These are phyloP conservation scores for Geotrichum histeridarum DNA, from an alignment of 1,139 yeast species.

Conservation along the genomic window DNA sequence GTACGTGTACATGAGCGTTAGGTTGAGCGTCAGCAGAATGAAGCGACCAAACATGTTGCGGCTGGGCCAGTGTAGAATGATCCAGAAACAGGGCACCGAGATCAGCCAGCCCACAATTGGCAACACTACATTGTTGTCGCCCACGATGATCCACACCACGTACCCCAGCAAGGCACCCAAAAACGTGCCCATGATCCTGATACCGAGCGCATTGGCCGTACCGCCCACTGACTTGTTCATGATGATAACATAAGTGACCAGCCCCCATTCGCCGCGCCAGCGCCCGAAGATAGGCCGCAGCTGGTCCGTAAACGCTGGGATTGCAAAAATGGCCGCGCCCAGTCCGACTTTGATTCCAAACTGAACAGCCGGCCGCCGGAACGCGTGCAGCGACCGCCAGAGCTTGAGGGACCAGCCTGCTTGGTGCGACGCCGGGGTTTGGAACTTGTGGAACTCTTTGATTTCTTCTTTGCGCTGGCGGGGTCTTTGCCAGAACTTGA, in stretches of 20 bases:
- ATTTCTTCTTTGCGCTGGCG: background rate
- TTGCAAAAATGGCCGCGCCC: constrained; percentile 63
- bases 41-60: constrained; percentile 51
- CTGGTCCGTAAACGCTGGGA: constrained; percentile 60
- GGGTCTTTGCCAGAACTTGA: constrained; percentile 45
- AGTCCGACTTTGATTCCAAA: constrained; percentile 76
- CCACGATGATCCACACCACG: constrained; percentile 52
- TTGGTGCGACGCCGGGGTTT: background rate
- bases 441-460: constrained; percentile 1
- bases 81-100: constrained; percentile 61
- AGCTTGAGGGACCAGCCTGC: constrained; percentile 26
- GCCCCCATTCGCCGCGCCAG: constrained; percentile 84
- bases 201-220: constrained; percentile 70
- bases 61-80: constrained; percentile 60
- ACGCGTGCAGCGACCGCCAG: constrained; percentile 45
- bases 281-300: constrained; percentile 51
- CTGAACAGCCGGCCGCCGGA: constrained; percentile 62
- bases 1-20: constrained; percentile 73
- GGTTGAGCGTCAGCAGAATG: constrained; percentile 67
- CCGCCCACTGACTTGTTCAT: constrained; percentile 88
- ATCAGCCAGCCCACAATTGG: constrained; percentile 56
- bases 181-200: constrained; percentile 72
- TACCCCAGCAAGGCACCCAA: constrained; percentile 64
- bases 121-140: constrained; percentile 53
- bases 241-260: constrained; percentile 73